Evolutionary conservation across 768 basidiomycete species (phyloP).

Genomic region (Lactifluus pinguis): DNA sequence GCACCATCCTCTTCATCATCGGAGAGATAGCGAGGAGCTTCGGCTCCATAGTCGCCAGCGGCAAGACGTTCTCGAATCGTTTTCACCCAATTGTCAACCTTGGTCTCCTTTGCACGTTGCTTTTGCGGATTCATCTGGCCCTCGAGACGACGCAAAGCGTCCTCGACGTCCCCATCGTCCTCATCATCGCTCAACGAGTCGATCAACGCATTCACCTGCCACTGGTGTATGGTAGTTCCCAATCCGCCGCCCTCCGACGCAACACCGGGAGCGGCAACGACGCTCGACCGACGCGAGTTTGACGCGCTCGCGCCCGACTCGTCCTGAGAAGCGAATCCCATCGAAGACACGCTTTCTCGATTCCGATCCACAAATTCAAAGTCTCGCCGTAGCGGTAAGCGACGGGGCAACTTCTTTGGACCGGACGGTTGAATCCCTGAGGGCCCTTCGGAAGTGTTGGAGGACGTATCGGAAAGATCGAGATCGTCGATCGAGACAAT

Average conservation of each 20-base stretch:
- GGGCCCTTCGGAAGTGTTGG: constrained; percentile 35
- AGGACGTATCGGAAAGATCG: constrained; percentile 72
- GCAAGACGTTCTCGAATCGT: constrained; percentile 59
- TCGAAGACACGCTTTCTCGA: constrained; percentile 64
- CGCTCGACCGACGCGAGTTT: constrained; percentile 36
- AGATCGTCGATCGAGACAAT: constrained; percentile 72
- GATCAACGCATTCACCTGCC: constrained; percentile 75
- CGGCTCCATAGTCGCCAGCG: constrained; percentile 56
- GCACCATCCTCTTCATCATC: constrained; percentile 37
- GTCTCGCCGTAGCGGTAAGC: constrained; percentile 65
- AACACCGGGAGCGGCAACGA: constrained; percentile 29
- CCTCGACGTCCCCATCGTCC: constrained; percentile 73
- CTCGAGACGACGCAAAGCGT: constrained; percentile 71
- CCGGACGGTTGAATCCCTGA: constrained; percentile 29
- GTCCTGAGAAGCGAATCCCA: constrained; percentile 55
- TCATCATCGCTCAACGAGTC: constrained; percentile 65
- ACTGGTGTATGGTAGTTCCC: constrained; percentile 53
- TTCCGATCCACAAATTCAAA: constrained; percentile 75
- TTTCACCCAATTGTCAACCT: constrained; percentile 78
- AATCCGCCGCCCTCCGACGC: constrained; percentile 29
- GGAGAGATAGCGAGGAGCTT: constrained; percentile 47
- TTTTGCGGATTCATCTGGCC: constrained; percentile 73
- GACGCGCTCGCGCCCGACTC: constrained; percentile 46
- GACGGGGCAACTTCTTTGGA: constrained; percentile 42
- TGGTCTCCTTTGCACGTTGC: constrained; percentile 60